Conservation (phyloP, 495 filamentous ascomycete species). For the Penicillium fimorum region DNA sequence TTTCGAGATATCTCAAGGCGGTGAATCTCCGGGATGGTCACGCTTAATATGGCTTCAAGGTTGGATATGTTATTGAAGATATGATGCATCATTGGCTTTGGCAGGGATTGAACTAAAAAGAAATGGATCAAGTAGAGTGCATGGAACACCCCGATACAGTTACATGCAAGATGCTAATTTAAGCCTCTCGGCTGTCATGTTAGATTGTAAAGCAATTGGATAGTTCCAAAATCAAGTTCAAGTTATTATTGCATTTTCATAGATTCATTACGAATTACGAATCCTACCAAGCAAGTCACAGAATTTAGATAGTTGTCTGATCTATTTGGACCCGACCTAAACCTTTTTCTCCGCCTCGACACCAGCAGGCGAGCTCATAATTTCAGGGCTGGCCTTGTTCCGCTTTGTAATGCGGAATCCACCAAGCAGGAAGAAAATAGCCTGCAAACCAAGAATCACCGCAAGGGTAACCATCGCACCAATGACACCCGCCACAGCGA, state of each 20-base stretch:
- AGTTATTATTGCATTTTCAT: slow-evolving; percentile 14
- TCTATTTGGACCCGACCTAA: slow-evolving; percentile 1
- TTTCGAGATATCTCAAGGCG: slow-evolving; percentile 12
- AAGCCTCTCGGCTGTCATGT: not conserved
- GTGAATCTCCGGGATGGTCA: slow-evolving; percentile 20
- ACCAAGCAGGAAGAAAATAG: slow-evolving; percentile 42
- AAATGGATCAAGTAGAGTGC: not conserved
- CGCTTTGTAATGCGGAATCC: slow-evolving; percentile 32
- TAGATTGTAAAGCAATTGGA: not conserved
- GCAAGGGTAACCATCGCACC: slow-evolving; percentile 62
- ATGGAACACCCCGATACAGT: not conserved
- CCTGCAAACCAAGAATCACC: slow-evolving; percentile 49
- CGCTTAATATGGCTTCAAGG: not conserved
- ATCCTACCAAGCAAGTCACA: slow-evolving; percentile 12
- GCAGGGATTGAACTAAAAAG: not conserved
- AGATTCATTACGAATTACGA: slow-evolving; percentile 13
- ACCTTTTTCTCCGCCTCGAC: slow-evolving; percentile 21
- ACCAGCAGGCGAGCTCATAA: slow-evolving; percentile 9
- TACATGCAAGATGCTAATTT: not conserved
- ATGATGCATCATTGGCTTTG: not conserved
- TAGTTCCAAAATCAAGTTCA: not conserved
- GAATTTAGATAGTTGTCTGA: slow-evolving; percentile 2
- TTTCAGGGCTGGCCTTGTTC: slow-evolving; percentile 16
- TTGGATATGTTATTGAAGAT: not conserved
- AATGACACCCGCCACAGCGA: slow-evolving; percentile 55